These are phyloP conservation scores for Pseudomonodictys pantanalensis DNA, from an alignment of 495 filamentous ascomycete genomes.

Conservation along the genomic window DNA sequence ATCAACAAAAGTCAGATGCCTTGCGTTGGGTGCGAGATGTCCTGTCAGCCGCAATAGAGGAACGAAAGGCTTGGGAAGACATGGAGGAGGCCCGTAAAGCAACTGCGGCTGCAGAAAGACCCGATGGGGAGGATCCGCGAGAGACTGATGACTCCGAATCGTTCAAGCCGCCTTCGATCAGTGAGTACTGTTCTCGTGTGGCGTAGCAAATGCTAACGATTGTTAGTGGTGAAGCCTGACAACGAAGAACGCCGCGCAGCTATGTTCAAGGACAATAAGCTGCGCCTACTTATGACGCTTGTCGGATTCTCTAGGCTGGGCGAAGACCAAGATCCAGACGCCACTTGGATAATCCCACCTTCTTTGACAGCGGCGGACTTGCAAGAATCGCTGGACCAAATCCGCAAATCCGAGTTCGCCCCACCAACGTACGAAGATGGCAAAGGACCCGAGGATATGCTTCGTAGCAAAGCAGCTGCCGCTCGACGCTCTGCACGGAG, in stretches of 20 bases:
- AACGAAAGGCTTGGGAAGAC: slow-evolving; percentile 77
- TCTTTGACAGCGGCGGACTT: slow-evolving; percentile 60
- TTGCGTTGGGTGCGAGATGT: slow-evolving; percentile 79
- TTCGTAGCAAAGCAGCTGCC: slow-evolving; percentile 64
- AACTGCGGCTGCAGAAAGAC: slow-evolving; percentile 24
- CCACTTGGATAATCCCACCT: slow-evolving; percentile 76
- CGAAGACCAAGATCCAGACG: slow-evolving; percentile 65
- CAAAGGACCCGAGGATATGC: slow-evolving; percentile 67
- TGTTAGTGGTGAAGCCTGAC: slow-evolving; percentile 61
- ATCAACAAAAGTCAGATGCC: slow-evolving; percentile 69
- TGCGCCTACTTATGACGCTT: slow-evolving; percentile 80
- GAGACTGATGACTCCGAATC: slow-evolving; percentile 23
- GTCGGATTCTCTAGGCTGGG: slow-evolving; percentile 69
- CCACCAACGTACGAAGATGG: slow-evolving; percentile 71
- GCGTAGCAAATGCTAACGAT: slow-evolving; percentile 23
- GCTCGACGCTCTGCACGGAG: slow-evolving; percentile 49
- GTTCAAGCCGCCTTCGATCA: slow-evolving; percentile 43
- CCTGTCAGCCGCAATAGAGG: slow-evolving; percentile 62
- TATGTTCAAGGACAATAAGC: slow-evolving; percentile 84
- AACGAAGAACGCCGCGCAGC: slow-evolving; percentile 66
- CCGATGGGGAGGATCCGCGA: slow-evolving; percentile 44
- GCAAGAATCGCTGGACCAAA: slow-evolving; percentile 56
- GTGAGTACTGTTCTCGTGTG: slow-evolving; percentile 40
- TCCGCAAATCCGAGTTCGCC: slow-evolving; percentile 69
- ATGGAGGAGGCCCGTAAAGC: slow-evolving; percentile 56